phyloP scores from a whole-genome alignment of 2,329 filamentous ascomycete species.

The Paecilomyces dactylethromorphus region DNA sequence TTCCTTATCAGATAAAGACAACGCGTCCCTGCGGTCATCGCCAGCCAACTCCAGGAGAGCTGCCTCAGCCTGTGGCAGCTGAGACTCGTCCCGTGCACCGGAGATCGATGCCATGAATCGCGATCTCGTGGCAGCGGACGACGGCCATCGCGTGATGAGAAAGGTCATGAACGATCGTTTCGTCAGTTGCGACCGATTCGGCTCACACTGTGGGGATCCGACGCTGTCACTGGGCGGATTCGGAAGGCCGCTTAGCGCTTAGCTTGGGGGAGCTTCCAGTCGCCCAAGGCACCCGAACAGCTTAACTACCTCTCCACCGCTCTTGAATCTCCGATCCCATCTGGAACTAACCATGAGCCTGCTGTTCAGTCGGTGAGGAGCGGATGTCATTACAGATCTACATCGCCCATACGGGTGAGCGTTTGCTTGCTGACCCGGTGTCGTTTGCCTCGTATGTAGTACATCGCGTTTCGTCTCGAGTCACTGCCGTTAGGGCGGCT shows the following conservation, averaged over 20 bases:
- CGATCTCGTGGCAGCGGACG: conserved; percentile 6
- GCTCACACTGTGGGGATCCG: background rate
- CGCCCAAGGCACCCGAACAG: background rate
- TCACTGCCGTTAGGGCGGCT: background rate
- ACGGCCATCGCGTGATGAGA: conserved; percentile 9
- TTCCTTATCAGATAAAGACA: conserved; percentile 61
- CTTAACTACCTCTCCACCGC: conserved; percentile 2
- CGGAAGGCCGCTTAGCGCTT: background rate
- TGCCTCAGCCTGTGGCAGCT: conserved; percentile 26
- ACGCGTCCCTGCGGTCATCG: conserved; percentile 39
- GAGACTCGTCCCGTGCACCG: conserved; percentile 18
- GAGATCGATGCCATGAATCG: conserved; percentile 27
- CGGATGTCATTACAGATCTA: conserved; percentile 85
- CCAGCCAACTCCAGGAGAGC: conserved; percentile 35
- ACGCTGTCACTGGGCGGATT: conserved; percentile 10
- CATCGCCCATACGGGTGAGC: conserved; percentile 88
- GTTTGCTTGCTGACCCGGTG: conserved; percentile 69
- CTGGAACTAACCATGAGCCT: conserved; percentile 11
- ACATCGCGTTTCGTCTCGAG: conserved; percentile 1
- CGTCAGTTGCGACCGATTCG: background rate
- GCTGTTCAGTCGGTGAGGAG: conserved; percentile 27
- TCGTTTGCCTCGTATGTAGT: conserved; percentile 64
- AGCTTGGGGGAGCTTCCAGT: background rate
- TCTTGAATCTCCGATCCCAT: background rate
- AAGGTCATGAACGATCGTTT: background rate